Evolutionary conservation across 2,329 filamentous ascomycete genomes (phyloP).

Genomic region (Ascochyta fabae): DNA sequence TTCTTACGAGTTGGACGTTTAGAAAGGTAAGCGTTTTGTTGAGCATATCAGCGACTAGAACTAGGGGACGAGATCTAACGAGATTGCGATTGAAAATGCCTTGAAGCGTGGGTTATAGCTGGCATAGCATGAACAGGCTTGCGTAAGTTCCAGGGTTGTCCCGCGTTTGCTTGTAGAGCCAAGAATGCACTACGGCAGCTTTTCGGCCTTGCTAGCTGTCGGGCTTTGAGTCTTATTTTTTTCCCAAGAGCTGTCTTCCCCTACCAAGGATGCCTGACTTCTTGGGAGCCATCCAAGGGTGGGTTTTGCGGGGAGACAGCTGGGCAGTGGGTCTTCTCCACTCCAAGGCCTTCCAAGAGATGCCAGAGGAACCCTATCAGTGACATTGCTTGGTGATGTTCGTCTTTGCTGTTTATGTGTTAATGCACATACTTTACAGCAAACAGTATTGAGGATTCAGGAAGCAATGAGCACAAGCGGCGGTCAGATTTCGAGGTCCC

Average conservation of each 20-base stretch:
- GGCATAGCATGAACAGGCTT: conserved; percentile 1
- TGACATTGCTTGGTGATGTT: conserved; percentile 13
- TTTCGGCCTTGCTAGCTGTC: conserved; percentile 4
- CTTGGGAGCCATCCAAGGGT: conserved; percentile 20
- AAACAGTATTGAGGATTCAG: background rate
- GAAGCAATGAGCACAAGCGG: background rate
- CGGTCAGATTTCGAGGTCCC: background rate
- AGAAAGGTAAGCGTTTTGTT: no score
- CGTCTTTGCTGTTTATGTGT: background rate
- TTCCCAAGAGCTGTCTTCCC: conserved; percentile 16
- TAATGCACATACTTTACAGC: background rate
- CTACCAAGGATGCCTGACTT: conserved; percentile 21
- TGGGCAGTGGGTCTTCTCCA: conserved; percentile 25
- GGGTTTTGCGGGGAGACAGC: conserved; percentile 19
- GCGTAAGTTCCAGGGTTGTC: background rate
- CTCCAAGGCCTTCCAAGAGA: conserved; percentile 15
- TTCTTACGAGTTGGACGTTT: no score
- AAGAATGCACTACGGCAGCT: background rate
- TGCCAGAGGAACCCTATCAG: conserved; percentile 13
- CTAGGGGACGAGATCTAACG: no score
- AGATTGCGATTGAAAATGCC: background rate
- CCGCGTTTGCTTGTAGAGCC: background rate
- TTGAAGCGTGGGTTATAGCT: background rate
- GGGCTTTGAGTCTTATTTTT: conserved; percentile 14
- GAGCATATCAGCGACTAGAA: no score